Evolutionary conservation across 2,329 filamentous ascomycete genomes (phyloP), one percentile per base, ranked within the genome.

Genomic region (Aspergillus sp.): DNA sequence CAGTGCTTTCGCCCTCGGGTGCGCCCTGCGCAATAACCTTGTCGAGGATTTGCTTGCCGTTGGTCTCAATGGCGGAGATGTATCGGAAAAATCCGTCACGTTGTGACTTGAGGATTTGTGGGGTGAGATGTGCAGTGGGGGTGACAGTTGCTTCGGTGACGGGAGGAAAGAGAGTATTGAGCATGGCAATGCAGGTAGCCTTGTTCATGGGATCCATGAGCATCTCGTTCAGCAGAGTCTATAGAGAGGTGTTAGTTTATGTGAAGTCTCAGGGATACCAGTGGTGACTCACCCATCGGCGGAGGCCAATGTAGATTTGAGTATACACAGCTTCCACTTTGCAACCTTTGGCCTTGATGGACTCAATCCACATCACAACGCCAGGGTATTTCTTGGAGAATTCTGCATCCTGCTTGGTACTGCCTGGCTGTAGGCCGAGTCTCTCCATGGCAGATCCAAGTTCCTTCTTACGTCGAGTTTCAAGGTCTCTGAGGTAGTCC

Each of bases 81-180:
- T 86, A 86, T 40, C 81, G 79, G 74, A 87, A 88, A 71, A 87
- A 87, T 6, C 77, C 78, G 33, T 83, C 79, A n/a, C 86, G 82
- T 65, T 88, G 84, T 12, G 76, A 74, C 57, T 79, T 79, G 54
- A 89, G 75, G 6, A 82, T 77, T 24, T 79, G 70, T 3, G 75
- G 70, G 8, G 80, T 83, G 57, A 87, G 70, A 51, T 82, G 79
- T 27, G 78, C 73, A 9, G 83, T 84, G 5, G 82, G 83, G 44
- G 77, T 76, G 15, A 66, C 64, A 46, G 73, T 72, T 20, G 73
- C 70, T 12, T 73, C 70, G 44, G 77, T 76, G 42, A 82, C 77
- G 2, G 86, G 85, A 7, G 86, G 86, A 61, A 87, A 85, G 30
- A 89, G 76, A 9, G 86, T 88, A 73, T 89, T 89, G 51, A 89